Evolutionary conservation across 2,329 filamentous ascomycete genomes (phyloP).

Genomic region (Dendrostoma leiphaemia): DNA sequence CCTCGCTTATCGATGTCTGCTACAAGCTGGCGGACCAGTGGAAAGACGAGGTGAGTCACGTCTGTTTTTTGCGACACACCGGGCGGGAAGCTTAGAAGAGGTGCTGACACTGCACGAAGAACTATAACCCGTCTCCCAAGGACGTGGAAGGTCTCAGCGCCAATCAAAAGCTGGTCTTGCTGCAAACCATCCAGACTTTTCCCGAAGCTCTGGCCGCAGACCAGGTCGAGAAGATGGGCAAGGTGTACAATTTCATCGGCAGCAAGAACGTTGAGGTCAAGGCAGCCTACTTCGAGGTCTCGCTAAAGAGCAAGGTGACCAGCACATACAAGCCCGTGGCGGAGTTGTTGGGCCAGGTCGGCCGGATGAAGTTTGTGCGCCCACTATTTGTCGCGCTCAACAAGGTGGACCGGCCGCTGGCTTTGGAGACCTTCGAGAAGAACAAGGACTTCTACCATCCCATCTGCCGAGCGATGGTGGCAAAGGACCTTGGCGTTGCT

Average conservation of each 20-base stretch:
- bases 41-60: conserved; percentile 54
- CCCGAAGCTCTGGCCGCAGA: conserved; percentile 60
- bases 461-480: conserved; percentile 81
- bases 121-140: conserved; percentile 60
- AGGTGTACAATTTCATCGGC: conserved; percentile 68
- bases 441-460: conserved; percentile 94
- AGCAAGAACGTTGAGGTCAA: conserved; percentile 86
- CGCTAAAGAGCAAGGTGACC: conserved; percentile 70
- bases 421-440: conserved; percentile 79
- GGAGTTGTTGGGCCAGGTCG: conserved; percentile 75
- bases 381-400: conserved; percentile 77
- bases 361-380: conserved; percentile 95
- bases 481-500: conserved; percentile 69
- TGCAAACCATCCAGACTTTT: conserved; percentile 71
- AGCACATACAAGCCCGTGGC: conserved; percentile 69
- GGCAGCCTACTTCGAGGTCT: conserved; percentile 75
- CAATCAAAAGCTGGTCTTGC: conserved; percentile 89
- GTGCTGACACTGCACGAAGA: conserved; percentile 28
- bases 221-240: conserved; percentile 70
- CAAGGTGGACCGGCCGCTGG: conserved; percentile 70
- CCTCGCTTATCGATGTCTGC: conserved; percentile 79
- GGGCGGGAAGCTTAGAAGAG: neutral
- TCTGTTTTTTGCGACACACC: conserved; percentile 25
- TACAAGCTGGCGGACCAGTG: conserved; percentile 81
- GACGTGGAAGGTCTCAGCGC: conserved; percentile 76